Conservation (phyloP, 257 asterid species). For the Gynochthodes officinalis region DNA sequence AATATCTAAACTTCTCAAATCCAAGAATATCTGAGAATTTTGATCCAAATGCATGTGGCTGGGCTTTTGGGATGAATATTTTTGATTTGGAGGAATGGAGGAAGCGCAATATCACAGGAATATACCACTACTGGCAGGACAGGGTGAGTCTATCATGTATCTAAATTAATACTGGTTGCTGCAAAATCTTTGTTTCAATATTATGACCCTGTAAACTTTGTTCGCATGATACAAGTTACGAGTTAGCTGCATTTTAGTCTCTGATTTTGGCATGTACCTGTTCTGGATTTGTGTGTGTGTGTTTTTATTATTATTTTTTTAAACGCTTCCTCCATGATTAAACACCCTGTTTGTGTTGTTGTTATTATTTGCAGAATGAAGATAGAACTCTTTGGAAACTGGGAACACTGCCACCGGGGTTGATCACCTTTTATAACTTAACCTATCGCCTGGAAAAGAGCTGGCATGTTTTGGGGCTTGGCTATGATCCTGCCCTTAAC, state of each 20-base stretch:
- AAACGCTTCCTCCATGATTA: neutral
- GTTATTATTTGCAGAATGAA: conserved; percentile 60
- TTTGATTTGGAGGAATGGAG: conserved; percentile 87
- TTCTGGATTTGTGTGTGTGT: too few species aligned
- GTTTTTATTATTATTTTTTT: too few species aligned
- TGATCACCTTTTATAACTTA: conserved; percentile 87
- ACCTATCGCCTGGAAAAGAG: conserved; percentile 78
- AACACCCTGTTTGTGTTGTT: neutral
- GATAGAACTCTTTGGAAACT: conserved; percentile 95
- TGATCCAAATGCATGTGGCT: conserved; percentile 88
- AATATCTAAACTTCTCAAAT: conserved; percentile 85
- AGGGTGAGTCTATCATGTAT: conserved; percentile 41
- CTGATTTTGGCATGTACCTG: too few species aligned
- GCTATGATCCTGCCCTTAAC: conserved; percentile 95
- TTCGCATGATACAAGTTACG: neutral
- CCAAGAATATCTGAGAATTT: conserved; percentile 77
- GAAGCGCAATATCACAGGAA: conserved; percentile 85
- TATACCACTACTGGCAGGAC: conserved; percentile 87
- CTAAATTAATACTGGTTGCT: neutral
- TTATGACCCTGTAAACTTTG: neutral
- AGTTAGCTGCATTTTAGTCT: too few species aligned
- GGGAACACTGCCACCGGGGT: conserved; percentile 91
- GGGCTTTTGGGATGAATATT: conserved; percentile 97
- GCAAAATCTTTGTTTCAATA: neutral
- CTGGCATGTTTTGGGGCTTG: conserved; percentile 96